Conservation (phyloP, 257 asterid species). For the Solanum chaucha region DNA sequence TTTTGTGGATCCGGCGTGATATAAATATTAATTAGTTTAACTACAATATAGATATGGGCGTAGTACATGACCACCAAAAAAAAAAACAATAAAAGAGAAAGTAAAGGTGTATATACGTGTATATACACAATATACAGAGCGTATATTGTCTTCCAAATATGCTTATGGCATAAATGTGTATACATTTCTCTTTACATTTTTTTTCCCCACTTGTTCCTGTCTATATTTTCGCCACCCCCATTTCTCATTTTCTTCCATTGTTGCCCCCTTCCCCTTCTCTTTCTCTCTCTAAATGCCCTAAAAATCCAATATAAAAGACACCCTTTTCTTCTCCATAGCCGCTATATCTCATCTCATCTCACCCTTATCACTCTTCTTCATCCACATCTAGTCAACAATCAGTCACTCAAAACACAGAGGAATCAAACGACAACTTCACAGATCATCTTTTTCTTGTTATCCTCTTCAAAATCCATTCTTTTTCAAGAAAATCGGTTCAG, state of each 20-base stretch:
- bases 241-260: constrained; percentile 5
- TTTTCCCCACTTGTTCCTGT: neutral
- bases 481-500: neutral
- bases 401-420: neutral
- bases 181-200: neutral
- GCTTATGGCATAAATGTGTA: neutral
- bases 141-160: neutral
- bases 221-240: constrained; percentile 1
- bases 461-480: neutral
- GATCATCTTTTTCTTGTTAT: neutral
- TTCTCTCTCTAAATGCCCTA: neutral
- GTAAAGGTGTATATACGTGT: too few species aligned
- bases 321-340: neutral
- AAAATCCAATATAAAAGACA: neutral
- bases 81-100: too few species aligned
- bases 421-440: neutral
- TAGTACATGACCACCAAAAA: neutral
- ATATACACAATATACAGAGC: neutral
- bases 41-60: too few species aligned
- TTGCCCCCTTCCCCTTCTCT: neutral
- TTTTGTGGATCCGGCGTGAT: rapidly evolving
- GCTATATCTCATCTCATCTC: neutral
- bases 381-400: neutral
- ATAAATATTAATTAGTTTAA: too few species aligned
- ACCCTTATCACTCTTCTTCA: neutral